Base-by-base conservation (phyloP, 352 stramenopile genomes). In the Phytopythium chamaehyphon region DNA sequence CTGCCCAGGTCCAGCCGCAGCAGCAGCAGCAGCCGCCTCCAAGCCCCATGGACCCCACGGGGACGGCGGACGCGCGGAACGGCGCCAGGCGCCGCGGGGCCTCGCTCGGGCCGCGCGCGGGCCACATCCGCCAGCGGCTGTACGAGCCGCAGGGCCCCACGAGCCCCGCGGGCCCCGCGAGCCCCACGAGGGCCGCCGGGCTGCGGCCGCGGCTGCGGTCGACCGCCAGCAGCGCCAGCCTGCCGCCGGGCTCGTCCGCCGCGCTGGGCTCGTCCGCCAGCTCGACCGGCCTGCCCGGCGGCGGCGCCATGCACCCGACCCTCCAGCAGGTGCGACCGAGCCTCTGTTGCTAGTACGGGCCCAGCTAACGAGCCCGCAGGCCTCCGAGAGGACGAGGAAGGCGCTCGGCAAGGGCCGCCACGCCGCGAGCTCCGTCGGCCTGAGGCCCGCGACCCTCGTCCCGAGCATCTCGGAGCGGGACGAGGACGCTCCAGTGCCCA, bases 111-210 rank as follows among this genome's bases (percentile, higher is more conserved):
- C 73, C 75, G 9, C 73, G 86, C 51, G 58, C 73, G 19, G 84
- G 47, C 28, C 60, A 86, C 35, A 88, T 88, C 51, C 59, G 86
- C 31, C 77, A 88, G 57, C 71, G 77, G 14, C 55, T 88, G 2
- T 88, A 88, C 24, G 77, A 86, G 40, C 77, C 77, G 4, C 73
- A 84, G 24, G 59, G n/a, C 28, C 44, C 44, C 0, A 24, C 38
- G 1, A 56, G 50, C 23, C 50, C 50, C 8, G 24, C 18, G 5
- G 49, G 49, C 28, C 44, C 44, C 0, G n/a, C 38, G 1, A 56
- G 50, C 23, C 50, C 50, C 8, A 21, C 18, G 5, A 56, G 49
- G 19, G 26, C 11, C 19, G 19, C 35, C 6, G 47, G 47, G 28
- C 62, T 71, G 24, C 55, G 72, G 49, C 40, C 23, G 4, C 55